Evolutionary conservation across 2,329 filamentous ascomycete species (phyloP), one percentile per base, ranked within the genome.

Genomic region (Neoarthrinium moseri): DNA sequence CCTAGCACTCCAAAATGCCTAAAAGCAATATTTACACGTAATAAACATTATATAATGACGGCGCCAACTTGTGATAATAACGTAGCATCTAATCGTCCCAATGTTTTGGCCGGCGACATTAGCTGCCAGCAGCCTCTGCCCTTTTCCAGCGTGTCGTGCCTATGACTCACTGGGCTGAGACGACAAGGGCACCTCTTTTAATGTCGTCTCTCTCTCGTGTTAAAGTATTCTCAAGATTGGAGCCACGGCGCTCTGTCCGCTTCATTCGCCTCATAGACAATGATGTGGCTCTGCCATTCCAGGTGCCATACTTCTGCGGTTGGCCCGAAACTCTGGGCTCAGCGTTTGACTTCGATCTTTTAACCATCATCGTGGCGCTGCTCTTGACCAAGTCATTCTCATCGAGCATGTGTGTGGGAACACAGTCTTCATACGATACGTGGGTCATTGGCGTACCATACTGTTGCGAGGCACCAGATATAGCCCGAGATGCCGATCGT

Each of bases 331-430:
- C 13, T 13, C 11, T 26, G 13, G 32, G 34, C 13, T 46, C 46
- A 13, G 37, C 18, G 2, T 38, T 37, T 7, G 39, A 46, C 23
- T 34, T 41, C 1, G 49, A 44, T 38, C 46, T 35, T 23, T 43
- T 48, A n/a, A 48, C 39, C 12, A 46, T 17, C 15, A 36, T 27
- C 3, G 27, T 42, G 21, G 29, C 23, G 35, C 36, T 35, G 18
- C 42, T 51, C 33, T 46, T 47, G 40, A 35, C 22, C 4, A 47
- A 48, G 18, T 52, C 41, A 24, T 56, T 53, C 27, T 60, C 55
- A 33, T 61, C 54, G 24, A 59, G 43, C 50, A 58, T 56, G 30
- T 61, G 57, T 20, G 50, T 56, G 11, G 52, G 57, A 8, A 58
- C 55, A 29, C 56, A 59, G 39, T 61, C 56, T 23, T 59, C 57